These are phyloP conservation scores for Thuja plicata DNA, from an alignment of 83 land plant genomes.

Conservation along the genomic window DNA sequence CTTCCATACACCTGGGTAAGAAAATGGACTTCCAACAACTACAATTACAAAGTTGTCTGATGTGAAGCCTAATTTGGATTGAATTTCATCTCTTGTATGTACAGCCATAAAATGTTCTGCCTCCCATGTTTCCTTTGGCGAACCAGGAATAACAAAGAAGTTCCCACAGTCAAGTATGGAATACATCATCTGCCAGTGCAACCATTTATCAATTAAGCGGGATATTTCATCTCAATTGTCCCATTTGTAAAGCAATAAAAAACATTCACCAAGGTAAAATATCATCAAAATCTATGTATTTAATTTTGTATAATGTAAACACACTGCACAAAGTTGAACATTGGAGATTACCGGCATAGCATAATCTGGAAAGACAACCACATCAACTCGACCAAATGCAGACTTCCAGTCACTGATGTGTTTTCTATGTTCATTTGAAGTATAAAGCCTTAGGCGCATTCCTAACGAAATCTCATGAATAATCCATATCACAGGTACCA, in stretches of 20 bases:
- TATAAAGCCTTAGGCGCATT: conserved; percentile 34
- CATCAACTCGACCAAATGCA: conserved; percentile 69
- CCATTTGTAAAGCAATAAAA: background rate
- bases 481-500: conserved; percentile 81
- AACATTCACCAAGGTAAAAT: background rate
- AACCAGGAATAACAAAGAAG: conserved; percentile 81
- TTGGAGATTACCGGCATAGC: conserved; percentile 68
- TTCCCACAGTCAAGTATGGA: conserved; percentile 75
- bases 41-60: conserved; percentile 64
- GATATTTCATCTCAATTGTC: background rate
- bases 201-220: background rate
- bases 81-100: conserved; percentile 23
- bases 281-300: background rate
- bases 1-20: conserved; percentile 70
- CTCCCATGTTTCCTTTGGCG: conserved; percentile 68
- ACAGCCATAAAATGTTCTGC: conserved; percentile 30
- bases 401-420: conserved; percentile 61
- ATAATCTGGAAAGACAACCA: conserved; percentile 79
- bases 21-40: conserved; percentile 78
- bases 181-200: conserved; percentile 63
- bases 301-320: conserved; percentile 7
- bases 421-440: conserved; percentile 27
- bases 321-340: background rate
- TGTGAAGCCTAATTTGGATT: conserved; percentile 32
- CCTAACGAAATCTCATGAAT: conserved; percentile 66